These are phyloP conservation scores for Dactylellina drechsleri DNA, from an alignment of 2,329 filamentous ascomycete species.

Conservation along the genomic window DNA sequence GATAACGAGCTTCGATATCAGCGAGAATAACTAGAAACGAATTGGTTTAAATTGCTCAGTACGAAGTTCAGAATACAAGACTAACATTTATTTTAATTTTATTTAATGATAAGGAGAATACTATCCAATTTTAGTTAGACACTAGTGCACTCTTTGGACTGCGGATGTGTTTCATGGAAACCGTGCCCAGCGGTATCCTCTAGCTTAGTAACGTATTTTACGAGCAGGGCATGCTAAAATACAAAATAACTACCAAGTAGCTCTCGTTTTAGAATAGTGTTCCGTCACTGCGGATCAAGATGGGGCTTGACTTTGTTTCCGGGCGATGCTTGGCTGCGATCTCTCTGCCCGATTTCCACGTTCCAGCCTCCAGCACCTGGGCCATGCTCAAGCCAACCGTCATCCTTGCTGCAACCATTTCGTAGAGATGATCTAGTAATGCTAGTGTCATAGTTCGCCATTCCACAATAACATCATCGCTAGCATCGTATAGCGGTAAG, in stretches of 20 bases:
- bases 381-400: constrained; percentile 78
- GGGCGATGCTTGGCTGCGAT: constrained; percentile 42
- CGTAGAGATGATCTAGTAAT: constrained; percentile 76
- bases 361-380: constrained; percentile 93
- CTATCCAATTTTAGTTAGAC: too few species aligned
- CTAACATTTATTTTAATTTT: too few species aligned
- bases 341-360: constrained; percentile 82
- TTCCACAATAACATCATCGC: constrained; percentile 82
- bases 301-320: constrained; percentile 59
- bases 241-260: not conserved
- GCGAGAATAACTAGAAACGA: too few species aligned
- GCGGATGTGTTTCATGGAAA: too few species aligned
- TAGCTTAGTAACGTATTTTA: too few species aligned
- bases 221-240: not conserved
- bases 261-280: constrained; percentile 60
- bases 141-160: too few species aligned
- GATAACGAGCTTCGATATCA: too few species aligned
- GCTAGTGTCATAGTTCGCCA: constrained; percentile 81
- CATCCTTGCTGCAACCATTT: constrained; percentile 75
- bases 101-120: too few species aligned
- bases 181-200: too few species aligned
- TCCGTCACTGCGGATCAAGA: constrained; percentile 62
- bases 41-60: too few species aligned
- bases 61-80: too few species aligned
- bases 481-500: constrained; percentile 76